Evolutionary conservation across 192 early-diverging fungal species (phyloP), one percentile per base, ranked within the genome.

Genomic region (Coemansia nantahalensis): DNA sequence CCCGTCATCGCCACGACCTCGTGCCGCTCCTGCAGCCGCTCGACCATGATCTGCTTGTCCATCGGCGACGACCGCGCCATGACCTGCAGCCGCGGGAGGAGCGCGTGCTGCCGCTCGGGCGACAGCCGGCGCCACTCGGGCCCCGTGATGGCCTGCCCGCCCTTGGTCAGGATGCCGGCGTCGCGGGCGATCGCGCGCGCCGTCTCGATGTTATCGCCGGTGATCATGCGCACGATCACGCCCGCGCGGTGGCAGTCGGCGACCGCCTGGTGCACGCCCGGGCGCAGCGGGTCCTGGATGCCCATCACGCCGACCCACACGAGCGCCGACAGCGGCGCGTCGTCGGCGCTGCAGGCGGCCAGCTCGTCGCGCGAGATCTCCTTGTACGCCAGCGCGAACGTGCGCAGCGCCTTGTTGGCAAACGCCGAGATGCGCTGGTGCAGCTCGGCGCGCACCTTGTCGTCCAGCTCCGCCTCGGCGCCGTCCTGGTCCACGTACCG

Each of bases 181-280:
- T 88, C 82, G 44, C 67, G 79, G 40, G 92, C 95, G 74, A 98
- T 98, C 9, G 93, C 90, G 18, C 81, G 79, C 6, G 95, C 95
- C 16, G 95, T 96, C 38, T 84, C 83, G 28, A 92, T 64, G 78
- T 92, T 82, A 79, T 96, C 83, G 48, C 85, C 83, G 13, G 84
- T 89, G 51, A 93, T 91, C 92, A 96, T 96, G 31, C 91, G 84
- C 21, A 96, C 90, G 50, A 82, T 78, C 21, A 96, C 89, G 54
- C 93, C 92, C 34, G 92, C 92, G 45, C 73, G 74, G 50, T 84
- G 80, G 64, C 92, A 96, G 32, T 64, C 60, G 16, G 75, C 65
- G 16, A 96, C 90, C 45, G 89, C 83, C 64, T 87, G 80, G n/a
- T 80, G 74, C 8, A 92, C 91, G 39, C 82, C 88, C 10, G 84